phyloP scores from a whole-genome alignment of 2,329 filamentous ascomycete species.

The Venturia oleaginea region DNA sequence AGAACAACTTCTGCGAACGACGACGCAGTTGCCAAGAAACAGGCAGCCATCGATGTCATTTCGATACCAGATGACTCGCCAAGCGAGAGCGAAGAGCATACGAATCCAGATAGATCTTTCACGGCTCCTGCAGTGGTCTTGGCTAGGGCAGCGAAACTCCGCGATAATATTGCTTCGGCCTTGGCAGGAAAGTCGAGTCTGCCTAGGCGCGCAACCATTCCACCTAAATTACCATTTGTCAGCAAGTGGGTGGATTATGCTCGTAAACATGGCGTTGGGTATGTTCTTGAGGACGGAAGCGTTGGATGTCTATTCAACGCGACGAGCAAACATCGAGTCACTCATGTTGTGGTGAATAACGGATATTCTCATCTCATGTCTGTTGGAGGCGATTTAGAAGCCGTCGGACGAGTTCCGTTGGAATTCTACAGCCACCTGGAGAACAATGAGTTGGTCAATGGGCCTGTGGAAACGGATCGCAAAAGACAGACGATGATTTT shows the following conservation, averaged over 20 bases:
- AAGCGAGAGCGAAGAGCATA: conserved; percentile 20
- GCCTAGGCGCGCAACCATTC: conserved; percentile 37
- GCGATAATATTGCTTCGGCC: conserved; percentile 37
- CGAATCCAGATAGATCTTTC: conserved; percentile 22
- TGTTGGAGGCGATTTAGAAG: conserved; percentile 34
- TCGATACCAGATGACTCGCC: conserved; percentile 20
- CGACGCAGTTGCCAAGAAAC: neutral
- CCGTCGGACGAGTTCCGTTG: conserved; percentile 38
- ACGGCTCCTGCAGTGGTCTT: conserved; percentile 39
- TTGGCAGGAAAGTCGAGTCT: conserved; percentile 29
- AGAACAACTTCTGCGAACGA: neutral
- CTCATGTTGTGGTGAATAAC: conserved; percentile 61
- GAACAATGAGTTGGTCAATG: conserved; percentile 44
- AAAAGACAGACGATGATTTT: conserved; percentile 48
- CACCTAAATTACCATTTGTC: conserved; percentile 46
- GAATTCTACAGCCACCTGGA: conserved; percentile 49
- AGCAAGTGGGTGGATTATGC: conserved; percentile 83
- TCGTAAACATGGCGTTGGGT: conserved; percentile 76
- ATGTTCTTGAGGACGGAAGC: conserved; percentile 73
- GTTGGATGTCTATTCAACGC: conserved; percentile 56
- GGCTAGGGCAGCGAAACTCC: conserved; percentile 34
- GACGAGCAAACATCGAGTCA: conserved; percentile 47
- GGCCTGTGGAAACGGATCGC: conserved; percentile 54
- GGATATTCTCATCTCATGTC: conserved; percentile 64
- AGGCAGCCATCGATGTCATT: conserved; percentile 16